Base-by-base conservation (phyloP, 768 basidiomycete genomes). In the Boletellus ananas region DNA sequence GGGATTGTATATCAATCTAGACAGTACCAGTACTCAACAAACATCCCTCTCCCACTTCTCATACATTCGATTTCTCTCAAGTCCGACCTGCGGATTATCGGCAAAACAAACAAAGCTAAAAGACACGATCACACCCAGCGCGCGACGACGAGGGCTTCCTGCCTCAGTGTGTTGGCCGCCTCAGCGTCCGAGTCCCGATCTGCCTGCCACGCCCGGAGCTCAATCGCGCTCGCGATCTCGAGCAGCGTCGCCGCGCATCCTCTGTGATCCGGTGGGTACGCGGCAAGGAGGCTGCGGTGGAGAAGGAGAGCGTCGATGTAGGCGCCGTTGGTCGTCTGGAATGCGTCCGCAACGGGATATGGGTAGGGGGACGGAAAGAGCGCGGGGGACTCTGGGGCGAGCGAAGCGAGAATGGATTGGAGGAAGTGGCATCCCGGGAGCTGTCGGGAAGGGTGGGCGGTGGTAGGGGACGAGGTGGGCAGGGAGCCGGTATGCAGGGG, bases 221-320 rank as follows among this genome's bases (percentile, higher is more conserved):
- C 87, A 58, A 90, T 65, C 34, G 74, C 65, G 50, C 72, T 74
- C 11, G 87, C 87, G 54, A 90, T 72, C 65, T 83, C 84, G 68
- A 71, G 79, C 65, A 86, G 80, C 14, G 72, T 82, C 45, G 74
- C 70, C 43, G 83, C 80, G 71, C 87, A 90, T 29, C 79, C 77
- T 50, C 54, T 66, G 71, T 90, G 87, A 11, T 72, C 82, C 47
- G 73, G 70, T 17, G 87, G 87, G 60, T 73, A 83, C 10, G 83
- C 78, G 54, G 68, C 72, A 53, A 84, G 73, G 34, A 85, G 79
- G 63, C 84, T 81, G 62, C 87, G 85, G 70, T 90, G 87, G 0
- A 81, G 80, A 68, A 88, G 86, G 59, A 90, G 83, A 45, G 78
- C 75, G 61, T 90, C 87, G 67, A 90, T 78, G 61, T 88, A 90